Evolutionary conservation across 2,329 filamentous ascomycete genomes (phyloP), one percentile per base, ranked within the genome.

Genomic region (Colletotrichum shisoi): DNA sequence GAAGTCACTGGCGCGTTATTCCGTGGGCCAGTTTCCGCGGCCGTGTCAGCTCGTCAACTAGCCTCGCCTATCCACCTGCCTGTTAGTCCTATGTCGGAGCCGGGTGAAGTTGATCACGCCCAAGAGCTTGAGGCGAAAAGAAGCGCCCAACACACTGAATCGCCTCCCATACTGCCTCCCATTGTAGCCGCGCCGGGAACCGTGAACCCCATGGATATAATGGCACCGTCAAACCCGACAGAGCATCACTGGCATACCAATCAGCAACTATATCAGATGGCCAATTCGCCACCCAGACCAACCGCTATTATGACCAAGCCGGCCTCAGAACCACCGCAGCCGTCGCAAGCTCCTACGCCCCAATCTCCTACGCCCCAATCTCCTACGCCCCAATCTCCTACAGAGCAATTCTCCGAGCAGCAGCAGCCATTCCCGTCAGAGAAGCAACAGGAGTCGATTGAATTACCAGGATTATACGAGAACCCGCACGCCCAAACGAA

Each of bases 151-250:
- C 49, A 49, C 21, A 42, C 27, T 9, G 62, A 62, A n/a, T 68
- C 58, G 24, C 69, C 67, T 6, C 63, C 59, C 8, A 42, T 56
- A 74, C 74, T 21, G 74, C 77, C 51, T 73, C 78, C 13, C 61
- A 64, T 4, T 70, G 77, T 54, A 76, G 81, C 42, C 12, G 76
- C 79, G 1, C 79, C 80, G 3, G 82, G 81, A 40, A 85, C 83
- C 4, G 82, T 83, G 11, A 85, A 85, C 46, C 83, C 83, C 0
- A 84, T 84, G 80, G 82, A 84, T 56, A 81, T 85, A 37, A 85
- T 84, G 83, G 81, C 79, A 5, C 78, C 78, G 0, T 77, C 76
- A 13, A 79, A 76, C 45, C 71, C 72, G 9, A 72, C 74, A 34
- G 78, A 80, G 67, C 76, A 72, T 34, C 73, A 72, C 31, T 76